Base-by-base conservation (phyloP, 352 stramenopile genomes). In the Pythium rhizo-oryzae region DNA sequence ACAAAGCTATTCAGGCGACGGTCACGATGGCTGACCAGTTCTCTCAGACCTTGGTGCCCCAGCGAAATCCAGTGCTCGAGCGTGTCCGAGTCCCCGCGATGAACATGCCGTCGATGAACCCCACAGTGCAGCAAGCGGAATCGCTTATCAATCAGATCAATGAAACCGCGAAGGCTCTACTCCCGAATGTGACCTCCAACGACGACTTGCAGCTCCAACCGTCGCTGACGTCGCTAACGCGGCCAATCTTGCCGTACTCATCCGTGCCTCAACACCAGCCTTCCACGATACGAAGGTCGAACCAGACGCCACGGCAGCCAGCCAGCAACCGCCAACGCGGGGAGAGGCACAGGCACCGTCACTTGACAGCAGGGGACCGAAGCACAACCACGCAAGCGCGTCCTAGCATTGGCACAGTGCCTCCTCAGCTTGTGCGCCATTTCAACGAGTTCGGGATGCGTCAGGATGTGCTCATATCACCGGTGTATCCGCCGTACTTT, bases 31-130 rank as follows among this genome's bases (percentile, higher is more conserved):
- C 62, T 0, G 71, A 87, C 4, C 44, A 80, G 13, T 37, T 59
- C 6, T 77, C 75, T 0, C 86, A 94, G 62, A 94, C 86, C 4
- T 74, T 92, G 2, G 77, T 89, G 18, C 84, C 82, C 7, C 79
- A 89, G 49, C 70, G 86, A 2, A 92, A 90, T 23, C 81, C 86
- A 2, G 81, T 84, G 15, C 75, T 83, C n/a, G 86, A 94, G 44
- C 75, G 84, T 2, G 71, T 77, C 19, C 70, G 82, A 18, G 50
- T 93, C 24, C 21, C 81, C 33, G 74, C 75, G 8, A 73, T 80
- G 55, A 77, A 81, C 30, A 76, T 92, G 24, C 84, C 82, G 0
- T 30, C 72, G 0, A 50, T 70, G 35, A 74, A 85, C n/a, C 68
- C 69, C 0, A 47, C 55, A 19, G 54, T 72, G 0, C 67, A 59